Evolutionary conservation across 2,329 filamentous ascomycete species (phyloP).

Genomic region (Kalmusia sp.): DNA sequence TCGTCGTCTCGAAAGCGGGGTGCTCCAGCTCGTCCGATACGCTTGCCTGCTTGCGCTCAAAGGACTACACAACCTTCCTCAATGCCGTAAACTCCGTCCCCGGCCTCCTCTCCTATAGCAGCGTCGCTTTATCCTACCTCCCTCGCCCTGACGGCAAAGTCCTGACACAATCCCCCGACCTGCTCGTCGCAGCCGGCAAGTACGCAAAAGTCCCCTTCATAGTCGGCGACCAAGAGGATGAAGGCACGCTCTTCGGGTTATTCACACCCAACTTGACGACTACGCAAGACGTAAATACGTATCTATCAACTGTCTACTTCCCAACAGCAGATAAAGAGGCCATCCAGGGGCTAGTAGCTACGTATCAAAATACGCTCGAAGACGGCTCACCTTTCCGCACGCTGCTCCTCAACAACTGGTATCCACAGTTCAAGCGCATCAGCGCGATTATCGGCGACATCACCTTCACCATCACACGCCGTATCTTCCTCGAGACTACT

Average conservation of each 20-base stretch:
- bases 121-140: conserved; percentile 74
- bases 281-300: conserved; percentile 64
- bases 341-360: conserved; percentile 64
- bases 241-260: conserved; percentile 77
- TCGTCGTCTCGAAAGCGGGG: conserved; percentile 55
- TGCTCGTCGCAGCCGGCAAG: conserved; percentile 59
- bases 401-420: conserved; percentile 70
- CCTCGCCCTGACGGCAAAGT: conserved; percentile 74
- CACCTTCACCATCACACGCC: conserved; percentile 75
- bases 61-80: conserved; percentile 59
- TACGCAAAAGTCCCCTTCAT: conserved; percentile 69
- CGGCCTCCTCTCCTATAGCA: conserved; percentile 69
- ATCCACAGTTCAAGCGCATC: conserved; percentile 78
- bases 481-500: conserved; percentile 64
- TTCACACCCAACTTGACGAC: conserved; percentile 73
- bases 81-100: conserved; percentile 75
- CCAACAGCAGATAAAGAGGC: conserved; percentile 58
- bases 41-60: conserved; percentile 56
- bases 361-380: conserved; percentile 65
- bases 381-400: conserved; percentile 78
- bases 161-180: conserved; percentile 69
- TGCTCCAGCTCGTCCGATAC: conserved; percentile 53
- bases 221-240: conserved; percentile 79
- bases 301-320: conserved; percentile 70
- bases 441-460: conserved; percentile 79